These are phyloP conservation scores for Trichoderma atrobrunneum DNA, from an alignment of 2,329 filamentous ascomycete genomes.

Conservation along the genomic window DNA sequence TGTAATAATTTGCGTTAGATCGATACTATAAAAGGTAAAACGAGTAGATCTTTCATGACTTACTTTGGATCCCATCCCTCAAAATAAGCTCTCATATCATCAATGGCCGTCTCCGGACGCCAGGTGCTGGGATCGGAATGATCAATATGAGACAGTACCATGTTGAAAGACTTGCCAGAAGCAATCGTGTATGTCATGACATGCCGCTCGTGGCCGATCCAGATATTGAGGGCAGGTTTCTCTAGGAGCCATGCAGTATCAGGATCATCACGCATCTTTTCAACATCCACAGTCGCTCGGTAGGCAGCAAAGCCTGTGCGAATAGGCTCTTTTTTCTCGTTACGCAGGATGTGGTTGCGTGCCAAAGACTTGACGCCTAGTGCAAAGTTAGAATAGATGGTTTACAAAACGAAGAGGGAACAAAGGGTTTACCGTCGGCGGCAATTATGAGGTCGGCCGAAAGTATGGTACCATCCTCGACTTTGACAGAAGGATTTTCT, in stretches of 20 bases:
- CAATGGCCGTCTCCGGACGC: slow-evolving; percentile 28
- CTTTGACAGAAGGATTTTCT: slow-evolving; percentile 23
- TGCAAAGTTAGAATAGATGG: not conserved
- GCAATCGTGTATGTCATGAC: slow-evolving; percentile 47
- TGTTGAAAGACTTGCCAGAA: slow-evolving; percentile 42
- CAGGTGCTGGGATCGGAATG: slow-evolving; percentile 32
- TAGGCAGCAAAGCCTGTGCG: slow-evolving; percentile 42
- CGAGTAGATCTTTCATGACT: not conserved
- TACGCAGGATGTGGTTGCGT: slow-evolving; percentile 7
- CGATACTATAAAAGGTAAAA: not conserved
- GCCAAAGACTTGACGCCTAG: slow-evolving; percentile 14
- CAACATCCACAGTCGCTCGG: slow-evolving; percentile 38
- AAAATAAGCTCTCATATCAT: slow-evolving; percentile 35
- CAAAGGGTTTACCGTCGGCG: slow-evolving; percentile 32
- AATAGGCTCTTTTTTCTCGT: not conserved
- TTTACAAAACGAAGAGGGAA: not conserved
- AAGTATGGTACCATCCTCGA: slow-evolving; percentile 26
- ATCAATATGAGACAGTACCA: slow-evolving; percentile 45
- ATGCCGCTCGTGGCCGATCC: slow-evolving; percentile 42
- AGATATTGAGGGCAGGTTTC: slow-evolving; percentile 39
- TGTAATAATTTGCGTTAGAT: slow-evolving; percentile 3
- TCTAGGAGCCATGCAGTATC: slow-evolving; percentile 40
- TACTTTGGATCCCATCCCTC: slow-evolving; percentile 34
- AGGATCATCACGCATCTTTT: slow-evolving; percentile 35
- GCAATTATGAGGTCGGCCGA: slow-evolving; percentile 35